Evolutionary conservation across 257 asterid genomes (phyloP).

Genomic region (Penstemon eatonii): DNA sequence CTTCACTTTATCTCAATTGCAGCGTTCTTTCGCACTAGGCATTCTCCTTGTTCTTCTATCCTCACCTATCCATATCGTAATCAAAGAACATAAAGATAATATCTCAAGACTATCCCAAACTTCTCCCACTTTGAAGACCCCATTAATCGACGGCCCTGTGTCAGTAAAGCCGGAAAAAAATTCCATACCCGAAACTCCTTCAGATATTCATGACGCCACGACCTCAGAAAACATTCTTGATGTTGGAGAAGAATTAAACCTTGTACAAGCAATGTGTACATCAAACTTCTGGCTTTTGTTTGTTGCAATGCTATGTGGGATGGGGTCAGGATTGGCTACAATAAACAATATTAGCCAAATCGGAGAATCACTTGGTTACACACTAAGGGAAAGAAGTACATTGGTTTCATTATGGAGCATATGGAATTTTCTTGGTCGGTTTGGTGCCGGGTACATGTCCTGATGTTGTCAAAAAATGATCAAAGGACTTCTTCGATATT

Average conservation of each 20-base stretch:
- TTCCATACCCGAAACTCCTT: constrained; percentile 14
- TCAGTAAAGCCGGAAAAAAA: constrained; percentile 11
- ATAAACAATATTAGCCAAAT: constrained; percentile 92
- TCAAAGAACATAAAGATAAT: constrained; percentile 45
- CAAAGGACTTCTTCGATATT: no score
- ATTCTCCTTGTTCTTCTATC: constrained; percentile 62
- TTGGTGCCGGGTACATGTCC: constrained; percentile 80
- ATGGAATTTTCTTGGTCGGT: constrained; percentile 94
- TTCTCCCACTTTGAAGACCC: constrained; percentile 33
- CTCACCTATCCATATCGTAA: constrained; percentile 51
- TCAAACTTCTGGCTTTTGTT: constrained; percentile 79
- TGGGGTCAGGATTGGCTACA: constrained; percentile 95
- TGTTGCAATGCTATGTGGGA: constrained; percentile 79
- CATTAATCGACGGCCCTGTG: constrained; percentile 40
- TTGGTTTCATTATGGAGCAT: constrained; percentile 89
- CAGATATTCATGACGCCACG: constrained; percentile 24
- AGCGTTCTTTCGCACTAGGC: constrained; percentile 40
- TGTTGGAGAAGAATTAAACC: constrained; percentile 43
- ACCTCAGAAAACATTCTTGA: constrained; percentile 33
- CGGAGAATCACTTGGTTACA: constrained; percentile 90
- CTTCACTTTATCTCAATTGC: constrained; percentile 47
- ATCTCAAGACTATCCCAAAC: constrained; percentile 11
- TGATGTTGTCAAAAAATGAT: no score
- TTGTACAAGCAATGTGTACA: constrained; percentile 60
- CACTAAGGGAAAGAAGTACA: constrained; percentile 62